Conservation (phyloP, 495 filamentous ascomycete genomes). For the Hyaloscypha hepaticicola region DNA sequence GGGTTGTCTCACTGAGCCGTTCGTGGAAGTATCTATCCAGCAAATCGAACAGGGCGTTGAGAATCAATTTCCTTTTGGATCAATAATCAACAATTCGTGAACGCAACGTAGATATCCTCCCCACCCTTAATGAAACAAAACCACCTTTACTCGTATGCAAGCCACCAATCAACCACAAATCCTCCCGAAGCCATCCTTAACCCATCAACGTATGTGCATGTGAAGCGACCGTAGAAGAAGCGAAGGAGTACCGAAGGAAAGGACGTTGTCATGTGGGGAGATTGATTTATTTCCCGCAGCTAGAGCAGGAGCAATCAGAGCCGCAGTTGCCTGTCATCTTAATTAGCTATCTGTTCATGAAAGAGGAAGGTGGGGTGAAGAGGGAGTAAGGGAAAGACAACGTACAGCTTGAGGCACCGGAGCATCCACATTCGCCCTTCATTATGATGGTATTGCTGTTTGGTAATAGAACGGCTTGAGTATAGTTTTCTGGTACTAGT, state of each 20-base stretch:
- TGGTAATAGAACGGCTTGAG: not conserved
- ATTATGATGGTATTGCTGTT: slow-evolving; percentile 24
- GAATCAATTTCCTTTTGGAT: too few relatives aligned
- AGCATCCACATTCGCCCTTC: slow-evolving; percentile 33
- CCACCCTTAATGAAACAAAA: not conserved
- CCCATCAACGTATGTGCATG: not conserved
- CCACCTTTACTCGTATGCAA: not conserved
- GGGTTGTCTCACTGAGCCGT: too few relatives aligned
- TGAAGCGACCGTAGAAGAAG: slow-evolving; percentile 2
- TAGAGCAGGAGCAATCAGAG: slow-evolving; percentile 27
- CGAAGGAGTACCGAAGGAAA: slow-evolving; percentile 7
- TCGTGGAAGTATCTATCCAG: too few relatives aligned
- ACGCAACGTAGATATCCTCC: not conserved
- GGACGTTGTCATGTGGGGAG: not conserved
- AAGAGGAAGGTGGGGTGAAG: not conserved
- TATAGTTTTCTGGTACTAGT: not conserved
- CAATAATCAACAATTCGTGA: not conserved
- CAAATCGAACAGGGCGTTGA: too few relatives aligned
- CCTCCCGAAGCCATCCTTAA: not conserved
- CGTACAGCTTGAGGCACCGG: slow-evolving; percentile 31
- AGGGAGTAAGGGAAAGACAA: not conserved
- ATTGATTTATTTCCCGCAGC: slow-evolving; percentile 29
- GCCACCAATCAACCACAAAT: not conserved
- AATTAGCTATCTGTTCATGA: not conserved
- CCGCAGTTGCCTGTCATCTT: slow-evolving; percentile 28